Percentiles rank a stretch among this genome's conserved stretches.
Conservation (phyloP, 768 basidiomycete genomes). For the Pilatotrama ljubarskyi region DNA sequence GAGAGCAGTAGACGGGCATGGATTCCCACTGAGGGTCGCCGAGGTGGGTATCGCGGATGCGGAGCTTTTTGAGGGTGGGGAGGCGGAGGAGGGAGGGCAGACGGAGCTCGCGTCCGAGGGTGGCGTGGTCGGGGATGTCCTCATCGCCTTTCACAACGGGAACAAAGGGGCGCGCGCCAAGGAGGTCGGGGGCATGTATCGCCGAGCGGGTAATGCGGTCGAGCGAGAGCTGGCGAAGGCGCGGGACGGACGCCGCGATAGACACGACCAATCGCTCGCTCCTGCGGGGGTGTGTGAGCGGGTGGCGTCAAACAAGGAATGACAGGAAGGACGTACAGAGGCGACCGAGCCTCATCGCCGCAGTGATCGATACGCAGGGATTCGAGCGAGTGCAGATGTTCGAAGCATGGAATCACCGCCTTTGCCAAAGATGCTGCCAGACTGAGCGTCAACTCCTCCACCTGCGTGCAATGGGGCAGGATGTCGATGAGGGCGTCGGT, state of each 20-base stretch:
- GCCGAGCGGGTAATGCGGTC: conserved; percentile 66
- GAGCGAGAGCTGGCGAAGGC: conserved; percentile 56
- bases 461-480: conserved; percentile 48
- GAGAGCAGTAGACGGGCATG: conserved; percentile 49
- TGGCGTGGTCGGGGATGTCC: conserved; percentile 57
- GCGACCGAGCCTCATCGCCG: conserved; percentile 36
- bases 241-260: conserved; percentile 59
- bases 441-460: conserved; percentile 48
- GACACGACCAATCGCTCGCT: conserved; percentile 71
- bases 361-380: conserved; percentile 50
- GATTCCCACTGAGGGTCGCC: conserved; percentile 61
- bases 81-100: conserved; percentile 69
- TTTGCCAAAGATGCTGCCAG: conserved; percentile 52
- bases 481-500: conserved; percentile 53
- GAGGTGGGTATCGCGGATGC: conserved; percentile 70
- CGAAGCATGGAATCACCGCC: conserved; percentile 50
- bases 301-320: conserved; percentile 12
- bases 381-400: conserved; percentile 42
- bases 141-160: conserved; percentile 63
- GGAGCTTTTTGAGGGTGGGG: conserved; percentile 58
- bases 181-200: conserved; percentile 61
- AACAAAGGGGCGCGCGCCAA: conserved; percentile 53
- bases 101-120: conserved; percentile 52
- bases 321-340: conserved; percentile 36
- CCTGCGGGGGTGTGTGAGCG: conserved; percentile 35